Base-by-base conservation (phyloP, 139 green algal genomes). In the Coelastrella sp. region DNA sequence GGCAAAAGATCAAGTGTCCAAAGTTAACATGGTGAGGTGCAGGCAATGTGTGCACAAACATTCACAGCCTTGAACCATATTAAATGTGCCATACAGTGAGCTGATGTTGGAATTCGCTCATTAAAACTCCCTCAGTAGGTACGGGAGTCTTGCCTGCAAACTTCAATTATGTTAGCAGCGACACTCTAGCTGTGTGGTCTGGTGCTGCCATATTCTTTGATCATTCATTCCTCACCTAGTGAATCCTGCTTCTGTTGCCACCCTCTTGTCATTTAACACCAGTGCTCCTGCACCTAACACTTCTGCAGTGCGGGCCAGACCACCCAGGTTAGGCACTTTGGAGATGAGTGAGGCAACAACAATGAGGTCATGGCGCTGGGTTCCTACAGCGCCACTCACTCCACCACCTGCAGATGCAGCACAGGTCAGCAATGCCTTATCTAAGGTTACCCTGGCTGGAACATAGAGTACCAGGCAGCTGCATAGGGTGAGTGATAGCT, bases 311-410 rank as follows among this genome's bases (percentile, higher is more conserved):
- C 97, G 93, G 0, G 97, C 94, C 66, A 99, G 92, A 20, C 97
- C 97, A 3, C 95, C 97, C 74, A 99, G 94, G 91, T 99, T 99
- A 82, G 97, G 97, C 24, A 97, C 87, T 84, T 96, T 97, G 86
- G 95, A 94, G 9, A 99, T 93, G 17, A 99, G 94, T 12, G 93
- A 96, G 27, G 98, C 97, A 22, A 99, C 98, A 73, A 99, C 92
- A 4, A 99, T 95, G 8, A 99, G 79, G n/a, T 95, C 92, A 87
- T 98, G 95, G 4, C 93, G 87, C 6, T 20, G 7, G 20, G 49
- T 75, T 17, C 84, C 75, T 79, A 19, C 68, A 76, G 68, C 15
- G 19, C 68, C 68, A 8, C 17, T 10, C n/a, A 15, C 68, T 76
- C n/a, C 68, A 76, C 17, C 68, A 76, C 24, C 68, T 76, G 68